Conservation (phyloP, 2,329 filamentous ascomycete species). For the Aureobasidium sp. region DNA sequence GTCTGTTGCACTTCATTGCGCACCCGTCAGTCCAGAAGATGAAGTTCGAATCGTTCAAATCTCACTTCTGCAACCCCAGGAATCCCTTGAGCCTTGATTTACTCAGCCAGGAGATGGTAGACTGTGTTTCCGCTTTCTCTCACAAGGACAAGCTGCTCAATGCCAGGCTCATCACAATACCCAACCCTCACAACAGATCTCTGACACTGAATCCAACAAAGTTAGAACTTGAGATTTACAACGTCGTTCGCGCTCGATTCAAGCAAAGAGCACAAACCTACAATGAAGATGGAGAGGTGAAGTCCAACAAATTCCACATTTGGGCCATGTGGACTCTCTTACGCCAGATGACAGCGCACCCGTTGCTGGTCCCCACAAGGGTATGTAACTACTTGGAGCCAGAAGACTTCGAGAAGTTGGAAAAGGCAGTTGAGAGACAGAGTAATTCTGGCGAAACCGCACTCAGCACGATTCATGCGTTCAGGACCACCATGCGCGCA, state of each 20-base stretch:
- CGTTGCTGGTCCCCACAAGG: conserved; percentile 39
- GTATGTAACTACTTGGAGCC: conserved; percentile 37
- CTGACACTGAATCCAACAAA: conserved; percentile 41
- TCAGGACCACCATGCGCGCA: background rate
- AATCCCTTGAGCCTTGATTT: background rate
- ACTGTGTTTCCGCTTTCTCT: conserved; percentile 48
- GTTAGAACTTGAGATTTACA: conserved; percentile 45
- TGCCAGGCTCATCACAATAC: conserved; percentile 46
- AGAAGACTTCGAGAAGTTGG: conserved; percentile 38
- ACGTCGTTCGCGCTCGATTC: conserved; percentile 40
- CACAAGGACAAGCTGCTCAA: conserved; percentile 46
- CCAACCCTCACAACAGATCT: conserved; percentile 37
- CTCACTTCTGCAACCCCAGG: background rate
- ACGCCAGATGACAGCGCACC: conserved; percentile 43
- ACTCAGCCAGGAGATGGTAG: background rate
- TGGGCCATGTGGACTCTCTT: conserved; percentile 42
- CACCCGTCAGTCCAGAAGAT: background rate
- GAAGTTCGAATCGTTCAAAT: background rate
- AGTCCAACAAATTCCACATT: conserved; percentile 32
- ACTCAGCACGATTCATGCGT: background rate
- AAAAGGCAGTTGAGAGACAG: background rate
- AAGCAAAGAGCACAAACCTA: conserved; percentile 33
- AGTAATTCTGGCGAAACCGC: background rate
- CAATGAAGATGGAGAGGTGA: conserved; percentile 17
- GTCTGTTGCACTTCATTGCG: conserved; percentile 37